phyloP scores from a whole-genome alignment of 2,329 filamentous ascomycete species.

The Paecilomyces sp. region DNA sequence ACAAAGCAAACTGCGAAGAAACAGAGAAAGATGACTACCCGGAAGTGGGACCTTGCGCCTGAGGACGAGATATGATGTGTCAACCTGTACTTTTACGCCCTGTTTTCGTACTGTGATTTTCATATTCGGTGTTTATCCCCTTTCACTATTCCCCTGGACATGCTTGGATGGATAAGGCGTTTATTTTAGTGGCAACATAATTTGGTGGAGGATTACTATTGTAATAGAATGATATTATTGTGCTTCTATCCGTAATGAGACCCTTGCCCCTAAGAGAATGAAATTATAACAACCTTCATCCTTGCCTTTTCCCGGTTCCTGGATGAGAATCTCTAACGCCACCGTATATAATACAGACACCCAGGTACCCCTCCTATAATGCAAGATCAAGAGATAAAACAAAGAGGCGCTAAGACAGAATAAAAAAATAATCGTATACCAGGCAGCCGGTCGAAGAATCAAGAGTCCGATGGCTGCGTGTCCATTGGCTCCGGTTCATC shows the following conservation, averaged over 20 bases:
- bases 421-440: background rate
- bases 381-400: background rate
- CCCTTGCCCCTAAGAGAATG: background rate
- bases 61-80: slow-evolving; percentile 28
- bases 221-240: background rate
- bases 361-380: background rate
- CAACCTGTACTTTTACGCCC: background rate
- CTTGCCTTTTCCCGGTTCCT: background rate
- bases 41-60: slow-evolving; percentile 41
- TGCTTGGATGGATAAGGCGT: background rate
- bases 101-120: background rate
- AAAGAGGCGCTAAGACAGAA: background rate
- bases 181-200: background rate
- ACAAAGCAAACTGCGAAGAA: slow-evolving; percentile 30
- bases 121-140: slow-evolving; percentile 1
- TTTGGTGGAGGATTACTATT: background rate
- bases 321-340: background rate
- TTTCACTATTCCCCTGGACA: background rate
- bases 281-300: background rate
- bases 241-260: background rate
- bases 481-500: background rate
- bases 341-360: background rate
- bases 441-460: background rate
- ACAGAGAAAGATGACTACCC: slow-evolving; percentile 37
- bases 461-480: background rate